phyloP scores from a whole-genome alignment of 768 basidiomycete genomes.

The Ramaria rubella region DNA sequence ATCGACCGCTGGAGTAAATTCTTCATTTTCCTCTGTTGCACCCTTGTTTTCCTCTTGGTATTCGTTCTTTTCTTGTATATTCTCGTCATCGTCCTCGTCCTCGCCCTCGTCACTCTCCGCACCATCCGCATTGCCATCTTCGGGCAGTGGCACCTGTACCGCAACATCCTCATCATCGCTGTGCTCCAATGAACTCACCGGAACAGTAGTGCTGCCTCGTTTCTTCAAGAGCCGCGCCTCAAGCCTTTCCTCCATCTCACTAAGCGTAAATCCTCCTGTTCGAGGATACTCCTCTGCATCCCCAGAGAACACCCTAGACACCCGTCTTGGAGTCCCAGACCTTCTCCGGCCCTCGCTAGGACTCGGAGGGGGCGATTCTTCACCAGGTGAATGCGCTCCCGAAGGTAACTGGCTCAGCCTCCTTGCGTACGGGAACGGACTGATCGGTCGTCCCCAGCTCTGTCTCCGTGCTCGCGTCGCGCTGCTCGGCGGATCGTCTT shows the following conservation, averaged over 20 bases:
- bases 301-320: background rate
- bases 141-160: no score
- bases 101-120: constrained; percentile 15
- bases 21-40: constrained; percentile 15
- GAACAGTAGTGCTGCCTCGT: background rate
- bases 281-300: background rate
- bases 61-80: constrained; percentile 1
- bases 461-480: constrained; percentile 43
- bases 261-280: background rate
- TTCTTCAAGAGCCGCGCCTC: background rate
- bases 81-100: background rate
- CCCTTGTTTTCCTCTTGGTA: constrained; percentile 22
- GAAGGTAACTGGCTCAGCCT: background rate
- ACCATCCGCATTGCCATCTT: constrained; percentile 23
- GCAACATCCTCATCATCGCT: constrained; percentile 14
- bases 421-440: constrained; percentile 35
- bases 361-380: background rate
- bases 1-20: no score
- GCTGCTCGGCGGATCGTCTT: constrained; percentile 59
- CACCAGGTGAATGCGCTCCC: no score
- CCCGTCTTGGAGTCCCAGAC: background rate
- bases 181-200: background rate
- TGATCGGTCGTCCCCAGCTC: constrained; percentile 63
- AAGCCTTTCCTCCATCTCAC: constrained; percentile 1
- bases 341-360: background rate